Evolutionary conservation across 345 rosid genomes (phyloP), one percentile per base, ranked within the genome.

Genomic region (Sonneratia alba): DNA sequence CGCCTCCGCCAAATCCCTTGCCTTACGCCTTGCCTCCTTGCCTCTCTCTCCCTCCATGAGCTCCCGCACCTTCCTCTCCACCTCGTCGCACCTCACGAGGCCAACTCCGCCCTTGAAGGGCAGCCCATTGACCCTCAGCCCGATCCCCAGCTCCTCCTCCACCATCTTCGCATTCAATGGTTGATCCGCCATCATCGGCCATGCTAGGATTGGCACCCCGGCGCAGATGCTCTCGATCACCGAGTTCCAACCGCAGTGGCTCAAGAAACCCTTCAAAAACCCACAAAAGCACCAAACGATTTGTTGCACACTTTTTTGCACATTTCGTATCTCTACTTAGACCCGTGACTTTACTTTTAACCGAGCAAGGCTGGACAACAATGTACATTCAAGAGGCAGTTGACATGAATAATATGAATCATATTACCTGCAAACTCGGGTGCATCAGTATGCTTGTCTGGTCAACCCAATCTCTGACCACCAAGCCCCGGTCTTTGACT

Each of bases 241-340:
- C 4, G 98, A 91, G 68, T 91, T 93, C 98, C 97, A 90, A 7
- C 97, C 98, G 43, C 97, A 93, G 51, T 93, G 98, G 45, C 92
- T 91, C 70, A 91, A 49, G 55, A 88, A 89, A 22, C 97, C 97
- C 79, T 67, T 18, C 45, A 8, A 4, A 40, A 40, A 19, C 6
- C 14, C 69, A 38, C 11, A 9, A 6, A 43, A 43, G 16, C 14
- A 47, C 51, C 51, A 47, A 6, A 55, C 32, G 32, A 27, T 27
- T 27, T 27, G 32, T 27, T 27, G 32, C 32, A 27, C 32, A 27
- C 32, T 27, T 27, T 27, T 27, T 27, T 0, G 32, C 32, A 27
- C 32, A 27, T 27, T 27, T 27, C 32, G 32, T 27, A 27, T 27
- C 32, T 27, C 32, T 27, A 27, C 32, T 27, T 27, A 27, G 32